Evolutionary conservation across 1,139 yeast species (phyloP), one percentile per base, ranked within the genome.

Genomic region (Geotrichum cucujoidarum): DNA sequence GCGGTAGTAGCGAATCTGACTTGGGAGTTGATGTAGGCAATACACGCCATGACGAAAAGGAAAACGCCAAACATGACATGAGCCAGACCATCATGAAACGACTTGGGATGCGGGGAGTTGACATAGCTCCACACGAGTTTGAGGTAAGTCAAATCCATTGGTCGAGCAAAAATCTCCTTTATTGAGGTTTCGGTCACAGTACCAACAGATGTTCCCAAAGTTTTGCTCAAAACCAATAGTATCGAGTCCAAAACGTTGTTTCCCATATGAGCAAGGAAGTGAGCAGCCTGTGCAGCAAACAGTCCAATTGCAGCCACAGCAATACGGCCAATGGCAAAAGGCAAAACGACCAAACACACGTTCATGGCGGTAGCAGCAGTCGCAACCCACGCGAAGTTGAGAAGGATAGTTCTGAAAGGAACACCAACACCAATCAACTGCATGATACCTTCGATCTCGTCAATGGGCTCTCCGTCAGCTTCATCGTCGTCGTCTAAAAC

Each of bases 371-470:
- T 27, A 7, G 46, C 36, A 32, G 30, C 40, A 20, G 35, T 30
- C 11, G 30, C 20, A 13, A 44, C 45, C 31, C 43, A 30, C 13
- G 37, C 20, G 4, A 47, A 36, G 14, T 24, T 42, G 57, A 57
- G 30, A 60, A 42, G 43, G n/a, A 56, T 52, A 5, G 51, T 45
- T 16, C 51, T 31, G 3, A 65, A 33, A 5, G 69, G 67, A 4
- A 67, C 68, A 7, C 65, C 56, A 32, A 63, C 48, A 2, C 67
- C 69, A 11, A 63, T 52, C 10, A 65, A 53, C 35, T 63, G 64
- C 17, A 62, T 47, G 17, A 64, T 43, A 1, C 64, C 67, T 13
- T 61, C 68, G n/a, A 59, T 47, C 5, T 62, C 66, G 22, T 62
- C 64, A 10, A 30, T 51, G n/a, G 36, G 43, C n/a, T 40, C 38